Conservation (phyloP, 75 land plant species). For the Cupressus sempervirens region DNA sequence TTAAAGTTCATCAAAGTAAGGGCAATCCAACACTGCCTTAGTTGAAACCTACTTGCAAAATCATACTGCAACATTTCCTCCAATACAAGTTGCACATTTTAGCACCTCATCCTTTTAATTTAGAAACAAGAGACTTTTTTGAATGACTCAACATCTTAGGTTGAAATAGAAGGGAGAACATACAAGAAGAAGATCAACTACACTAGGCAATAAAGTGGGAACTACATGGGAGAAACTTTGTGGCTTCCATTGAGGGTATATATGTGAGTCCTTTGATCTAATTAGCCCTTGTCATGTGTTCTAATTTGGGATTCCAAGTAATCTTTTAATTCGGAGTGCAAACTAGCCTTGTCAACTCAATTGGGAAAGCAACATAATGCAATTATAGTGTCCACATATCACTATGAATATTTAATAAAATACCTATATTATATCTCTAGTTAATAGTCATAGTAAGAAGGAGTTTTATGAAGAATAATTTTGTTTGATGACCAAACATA, state of each 20-base stretch:
- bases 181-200: conserved; percentile 59
- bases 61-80: conserved; percentile 74
- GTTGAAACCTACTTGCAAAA: conserved; percentile 67
- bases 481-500: no score
- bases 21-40: conserved; percentile 65
- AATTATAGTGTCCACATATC: not conserved
- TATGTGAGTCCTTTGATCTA: conserved; percentile 89
- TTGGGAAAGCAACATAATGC: not conserved
- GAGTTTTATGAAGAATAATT: no score
- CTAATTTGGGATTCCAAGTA: conserved; percentile 91
- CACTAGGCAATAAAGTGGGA: conserved; percentile 59
- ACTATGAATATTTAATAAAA: no score
- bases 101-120: not conserved
- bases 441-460: no score
- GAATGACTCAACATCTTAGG: not conserved
- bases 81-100: not conserved
- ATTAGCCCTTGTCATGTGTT: conserved; percentile 86
- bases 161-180: conserved; percentile 10
- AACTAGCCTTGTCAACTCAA: not conserved
- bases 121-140: not conserved
- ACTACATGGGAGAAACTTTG: conserved; percentile 65
- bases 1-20: conserved; percentile 72
- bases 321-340: conserved; percentile 25
- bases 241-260: conserved; percentile 89
- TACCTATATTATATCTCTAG: no score